Evolutionary conservation across 805 yeast species (phyloP).

Genomic region (Saccharomyces paradoxus): DNA sequence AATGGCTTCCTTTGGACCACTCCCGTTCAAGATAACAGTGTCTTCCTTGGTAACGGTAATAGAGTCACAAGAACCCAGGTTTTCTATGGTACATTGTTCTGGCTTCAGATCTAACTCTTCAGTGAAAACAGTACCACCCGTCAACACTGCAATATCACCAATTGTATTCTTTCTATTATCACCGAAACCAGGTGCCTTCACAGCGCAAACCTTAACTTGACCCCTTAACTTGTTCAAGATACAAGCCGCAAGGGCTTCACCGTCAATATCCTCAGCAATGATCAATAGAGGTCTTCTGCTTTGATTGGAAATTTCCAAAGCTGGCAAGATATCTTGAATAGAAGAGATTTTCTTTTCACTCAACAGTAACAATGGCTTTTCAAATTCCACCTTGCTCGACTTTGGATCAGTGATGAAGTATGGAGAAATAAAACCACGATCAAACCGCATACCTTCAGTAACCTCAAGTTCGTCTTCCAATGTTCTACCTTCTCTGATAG

Average conservation of each 20-base stretch:
- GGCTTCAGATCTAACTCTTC: slow-evolving; percentile 95
- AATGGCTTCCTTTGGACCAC: slow-evolving; percentile 75
- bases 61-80: slow-evolving; percentile 86
- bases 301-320: slow-evolving; percentile 88
- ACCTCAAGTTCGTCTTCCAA: slow-evolving; percentile 93
- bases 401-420: slow-evolving; percentile 93
- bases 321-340: slow-evolving; percentile 85
- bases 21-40: slow-evolving; percentile 88
- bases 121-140: slow-evolving; percentile 82
- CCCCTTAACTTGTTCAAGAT: slow-evolving; percentile 95
- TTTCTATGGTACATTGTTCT: slow-evolving; percentile 83
- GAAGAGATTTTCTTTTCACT: slow-evolving; percentile 89
- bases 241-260: slow-evolving; percentile 98
- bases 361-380: slow-evolving; percentile 80
- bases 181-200: slow-evolving; percentile 98
- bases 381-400: slow-evolving; percentile 88
- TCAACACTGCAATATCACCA: slow-evolving; percentile 89
- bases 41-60: slow-evolving; percentile 92
- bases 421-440: slow-evolving; percentile 94
- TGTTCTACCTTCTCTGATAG: slow-evolving; percentile 95
- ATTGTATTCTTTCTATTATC: slow-evolving; percentile 95
- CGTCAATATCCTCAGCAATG: slow-evolving; percentile 92
- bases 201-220: slow-evolving; percentile 95
- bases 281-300: slow-evolving; percentile 87
- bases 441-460: slow-evolving; percentile 97